These are phyloP conservation scores for Fusarium praegraminearum DNA, from an alignment of 2,329 filamentous ascomycete genomes.

Conservation along the genomic window DNA sequence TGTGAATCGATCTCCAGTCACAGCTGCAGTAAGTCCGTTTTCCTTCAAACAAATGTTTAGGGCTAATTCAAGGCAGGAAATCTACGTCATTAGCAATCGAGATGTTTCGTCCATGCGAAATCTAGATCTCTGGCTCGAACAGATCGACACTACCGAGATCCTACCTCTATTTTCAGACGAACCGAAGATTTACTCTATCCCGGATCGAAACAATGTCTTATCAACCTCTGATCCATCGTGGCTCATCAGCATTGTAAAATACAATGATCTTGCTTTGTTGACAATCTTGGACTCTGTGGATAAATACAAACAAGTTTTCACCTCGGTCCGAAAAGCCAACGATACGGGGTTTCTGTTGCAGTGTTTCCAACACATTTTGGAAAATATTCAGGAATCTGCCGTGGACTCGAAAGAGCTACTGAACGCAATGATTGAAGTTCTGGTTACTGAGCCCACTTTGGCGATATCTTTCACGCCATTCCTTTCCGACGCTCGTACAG, in stretches of 20 bases:
- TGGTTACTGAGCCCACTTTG: not conserved
- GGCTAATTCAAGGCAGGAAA: not conserved
- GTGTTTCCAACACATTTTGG: not conserved
- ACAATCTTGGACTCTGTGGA: not conserved
- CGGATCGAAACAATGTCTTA: rapidly evolving
- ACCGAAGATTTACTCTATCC: not conserved
- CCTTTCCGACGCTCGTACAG: not conserved
- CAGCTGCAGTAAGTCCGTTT: not conserved
- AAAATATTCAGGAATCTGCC: not conserved
- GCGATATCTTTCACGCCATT: not conserved
- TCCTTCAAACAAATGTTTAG: rapidly evolving
- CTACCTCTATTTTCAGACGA: not conserved
- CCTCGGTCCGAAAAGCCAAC: not conserved
- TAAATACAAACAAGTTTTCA: not conserved
- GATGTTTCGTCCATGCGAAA: constrained; percentile 1
- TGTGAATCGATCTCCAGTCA: not conserved
- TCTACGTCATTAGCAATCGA: constrained; percentile 13
- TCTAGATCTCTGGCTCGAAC: constrained; percentile 1
- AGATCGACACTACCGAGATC: not conserved
- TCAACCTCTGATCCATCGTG: not conserved
- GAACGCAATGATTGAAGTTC: not conserved
- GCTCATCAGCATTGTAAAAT: not conserved
- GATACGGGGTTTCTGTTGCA: not conserved
- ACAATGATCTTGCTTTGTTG: not conserved
- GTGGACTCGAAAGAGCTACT: rapidly evolving